phyloP scores from a whole-genome alignment of 306 rosid genomes.

The Rosa rugosa region DNA sequence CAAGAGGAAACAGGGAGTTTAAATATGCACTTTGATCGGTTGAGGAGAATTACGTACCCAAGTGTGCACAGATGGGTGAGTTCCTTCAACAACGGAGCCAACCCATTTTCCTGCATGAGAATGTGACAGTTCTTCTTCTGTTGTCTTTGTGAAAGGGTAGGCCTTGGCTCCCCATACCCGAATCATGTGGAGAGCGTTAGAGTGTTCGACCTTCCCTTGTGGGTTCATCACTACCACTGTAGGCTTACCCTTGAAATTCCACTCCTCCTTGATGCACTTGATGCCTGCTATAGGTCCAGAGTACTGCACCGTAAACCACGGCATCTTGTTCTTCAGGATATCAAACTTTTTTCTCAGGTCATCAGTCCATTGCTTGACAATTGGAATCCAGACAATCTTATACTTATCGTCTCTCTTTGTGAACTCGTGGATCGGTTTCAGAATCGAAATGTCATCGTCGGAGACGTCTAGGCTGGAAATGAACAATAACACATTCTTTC shows the following conservation, averaged over 20 bases:
- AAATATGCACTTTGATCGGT: no score
- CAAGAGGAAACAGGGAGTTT: no score
- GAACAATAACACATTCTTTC: constrained; percentile 44
- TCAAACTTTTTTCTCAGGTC: constrained; percentile 48
- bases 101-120: constrained; percentile 23
- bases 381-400: constrained; percentile 63
- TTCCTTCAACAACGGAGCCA: constrained; percentile 1
- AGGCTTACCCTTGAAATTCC: constrained; percentile 51
- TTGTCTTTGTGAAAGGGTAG: constrained; percentile 30
- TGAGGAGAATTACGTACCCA: constrained; percentile 26
- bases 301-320: constrained; percentile 46
- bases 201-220: constrained; percentile 37
- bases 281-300: constrained; percentile 34
- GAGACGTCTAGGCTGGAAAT: constrained; percentile 53
- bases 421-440: constrained; percentile 36
- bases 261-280: constrained; percentile 47
- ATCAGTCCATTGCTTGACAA: constrained; percentile 49
- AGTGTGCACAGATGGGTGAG: constrained; percentile 5
- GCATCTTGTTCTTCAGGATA: constrained; percentile 39
- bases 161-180: constrained; percentile 42
- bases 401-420: constrained; percentile 24
- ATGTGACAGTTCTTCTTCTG: neutral
- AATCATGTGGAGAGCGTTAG: constrained; percentile 49
- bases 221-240: constrained; percentile 34
- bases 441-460: constrained; percentile 31